A percentile compares a stretch with the other conserved stretches of the same genome.
phyloP scores from a whole-genome alignment of 1,284 basidiomycete genomes.

The Papiliotrema flavescens region DNA sequence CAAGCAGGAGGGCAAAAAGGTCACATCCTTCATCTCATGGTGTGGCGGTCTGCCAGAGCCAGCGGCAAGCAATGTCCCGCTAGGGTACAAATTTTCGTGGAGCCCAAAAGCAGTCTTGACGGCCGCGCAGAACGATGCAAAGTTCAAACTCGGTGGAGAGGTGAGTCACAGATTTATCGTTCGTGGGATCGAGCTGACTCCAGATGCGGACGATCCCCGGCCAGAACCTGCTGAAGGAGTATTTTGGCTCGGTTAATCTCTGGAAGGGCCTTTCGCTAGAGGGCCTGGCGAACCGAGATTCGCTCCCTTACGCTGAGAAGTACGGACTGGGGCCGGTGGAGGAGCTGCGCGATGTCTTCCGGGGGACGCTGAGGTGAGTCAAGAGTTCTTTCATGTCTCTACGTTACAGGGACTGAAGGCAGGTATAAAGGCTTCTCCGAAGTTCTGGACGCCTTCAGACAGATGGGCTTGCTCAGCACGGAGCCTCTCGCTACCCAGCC shows the following conservation, averaged over 20 bases:
- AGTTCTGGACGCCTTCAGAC: slow-evolving; percentile 70
- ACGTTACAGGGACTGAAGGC: neutral
- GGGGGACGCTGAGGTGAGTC: slow-evolving; percentile 75
- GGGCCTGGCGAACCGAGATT: slow-evolving; percentile 85
- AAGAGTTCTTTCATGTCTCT: neutral
- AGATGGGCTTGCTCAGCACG: slow-evolving; percentile 64
- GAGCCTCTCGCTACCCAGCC: neutral
- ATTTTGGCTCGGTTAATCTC: slow-evolving; percentile 65
- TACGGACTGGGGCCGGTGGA: slow-evolving; percentile 62
- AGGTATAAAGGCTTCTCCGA: slow-evolving; percentile 84
- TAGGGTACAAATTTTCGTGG: slow-evolving; percentile 96
- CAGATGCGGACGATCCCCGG: slow-evolving; percentile 59
- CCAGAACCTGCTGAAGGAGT: slow-evolving; percentile 56
- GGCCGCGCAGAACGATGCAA: slow-evolving; percentile 74
- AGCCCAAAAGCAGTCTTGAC: slow-evolving; percentile 81
- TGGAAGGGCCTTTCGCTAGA: slow-evolving; percentile 70
- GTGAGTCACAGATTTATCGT: slow-evolving; percentile 46
- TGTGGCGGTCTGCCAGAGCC: slow-evolving; percentile 90
- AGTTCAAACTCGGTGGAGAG: slow-evolving; percentile 61
- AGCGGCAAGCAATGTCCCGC: slow-evolving; percentile 59
- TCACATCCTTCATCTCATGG: slow-evolving; percentile 83
- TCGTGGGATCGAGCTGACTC: neutral
- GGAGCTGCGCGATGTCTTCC: slow-evolving; percentile 64
- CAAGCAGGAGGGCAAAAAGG: slow-evolving; percentile 58
- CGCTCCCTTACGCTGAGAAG: slow-evolving; percentile 67